Conservation (phyloP, 805 yeast genomes). For the Nematodospora valgi region DNA sequence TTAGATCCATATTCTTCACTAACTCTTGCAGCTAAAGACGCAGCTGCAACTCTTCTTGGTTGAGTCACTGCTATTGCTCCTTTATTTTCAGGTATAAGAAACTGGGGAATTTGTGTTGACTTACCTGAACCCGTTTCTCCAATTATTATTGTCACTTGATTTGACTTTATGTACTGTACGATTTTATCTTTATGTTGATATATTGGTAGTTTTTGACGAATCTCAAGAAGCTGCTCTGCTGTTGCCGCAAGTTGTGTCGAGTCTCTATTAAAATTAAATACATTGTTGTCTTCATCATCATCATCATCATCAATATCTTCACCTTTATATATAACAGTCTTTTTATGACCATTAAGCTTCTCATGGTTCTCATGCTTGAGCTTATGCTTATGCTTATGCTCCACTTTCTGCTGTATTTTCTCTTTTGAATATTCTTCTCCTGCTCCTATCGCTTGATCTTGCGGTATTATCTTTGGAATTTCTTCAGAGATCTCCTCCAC, state of each 20-base stretch:
- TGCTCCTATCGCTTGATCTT: constrained; percentile 1
- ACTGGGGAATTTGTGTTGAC: constrained; percentile 95
- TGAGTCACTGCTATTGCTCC: constrained; percentile 86
- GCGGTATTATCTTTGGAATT: no score
- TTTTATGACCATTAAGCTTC: no score
- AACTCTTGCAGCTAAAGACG: constrained; percentile 88
- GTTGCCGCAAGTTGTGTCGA: constrained; percentile 31
- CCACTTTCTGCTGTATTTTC: constrained; percentile 1
- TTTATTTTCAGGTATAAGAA: constrained; percentile 54
- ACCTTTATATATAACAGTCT: constrained; percentile 14
- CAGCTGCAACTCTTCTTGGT: constrained; percentile 97
- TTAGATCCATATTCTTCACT: constrained; percentile 79
- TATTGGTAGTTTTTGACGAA: constrained; percentile 68
- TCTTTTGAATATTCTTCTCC: not conserved
- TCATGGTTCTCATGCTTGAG: constrained; percentile 7
- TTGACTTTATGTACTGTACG: constrained; percentile 46
- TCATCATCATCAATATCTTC: constrained; percentile 36
- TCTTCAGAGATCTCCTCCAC: no score
- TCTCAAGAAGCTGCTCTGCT: constrained; percentile 42
- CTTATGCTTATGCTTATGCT: constrained; percentile 4
- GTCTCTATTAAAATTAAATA: constrained; percentile 2
- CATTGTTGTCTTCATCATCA: constrained; percentile 16
- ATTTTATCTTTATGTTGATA: constrained; percentile 67
- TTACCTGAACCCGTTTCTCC: constrained; percentile 99
- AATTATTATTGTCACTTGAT: constrained; percentile 74